Evolutionary conservation across 2,329 filamentous ascomycete species (phyloP).

Genomic region (Penicillium decumbens): DNA sequence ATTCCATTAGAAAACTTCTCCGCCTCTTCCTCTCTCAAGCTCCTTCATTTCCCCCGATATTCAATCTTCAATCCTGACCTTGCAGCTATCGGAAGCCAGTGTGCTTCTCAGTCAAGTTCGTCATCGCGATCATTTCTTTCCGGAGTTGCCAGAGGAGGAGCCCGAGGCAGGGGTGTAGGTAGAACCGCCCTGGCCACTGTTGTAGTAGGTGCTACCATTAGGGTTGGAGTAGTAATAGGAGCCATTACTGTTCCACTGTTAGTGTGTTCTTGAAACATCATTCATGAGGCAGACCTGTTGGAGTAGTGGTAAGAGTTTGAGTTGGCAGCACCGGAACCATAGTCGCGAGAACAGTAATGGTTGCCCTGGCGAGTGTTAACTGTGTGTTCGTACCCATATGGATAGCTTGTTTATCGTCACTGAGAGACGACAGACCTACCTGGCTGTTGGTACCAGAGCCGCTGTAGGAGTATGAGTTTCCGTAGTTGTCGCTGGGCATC

Average conservation of each 20-base stretch:
- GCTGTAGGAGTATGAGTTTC: slow-evolving; percentile 5
- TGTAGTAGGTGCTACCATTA: slow-evolving; percentile 12
- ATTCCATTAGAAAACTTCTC: too few relatives aligned
- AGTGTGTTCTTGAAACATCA: neutral
- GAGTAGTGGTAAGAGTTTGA: slow-evolving; percentile 12
- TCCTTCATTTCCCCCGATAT: too few relatives aligned
- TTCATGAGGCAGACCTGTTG: slow-evolving; percentile 3
- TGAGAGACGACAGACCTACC: neutral
- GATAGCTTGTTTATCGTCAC: neutral
- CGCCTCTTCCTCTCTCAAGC: too few relatives aligned
- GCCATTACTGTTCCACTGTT: slow-evolving; percentile 3
- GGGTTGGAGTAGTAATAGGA: slow-evolving; percentile 17
- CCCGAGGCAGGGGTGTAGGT: neutral
- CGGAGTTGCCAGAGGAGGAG: too few relatives aligned
- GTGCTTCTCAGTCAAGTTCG: too few relatives aligned
- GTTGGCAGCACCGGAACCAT: slow-evolving; percentile 2
- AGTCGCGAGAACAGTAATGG: slow-evolving; percentile 12
- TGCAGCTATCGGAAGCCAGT: too few relatives aligned
- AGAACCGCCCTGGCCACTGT: slow-evolving; percentile 3
- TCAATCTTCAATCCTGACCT: too few relatives aligned
- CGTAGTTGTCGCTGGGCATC: slow-evolving; percentile 12
- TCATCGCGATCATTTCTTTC: too few relatives aligned
- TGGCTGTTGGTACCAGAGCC: slow-evolving; percentile 8
- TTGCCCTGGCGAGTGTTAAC: slow-evolving; percentile 1
- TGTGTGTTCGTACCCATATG: too few relatives aligned